Percentiles rank a stretch among this genome's conserved stretches.
These are phyloP conservation scores for Rhizopus arrhizus DNA, from an alignment of 371 early-diverging fungal species.

Conservation along the genomic window DNA sequence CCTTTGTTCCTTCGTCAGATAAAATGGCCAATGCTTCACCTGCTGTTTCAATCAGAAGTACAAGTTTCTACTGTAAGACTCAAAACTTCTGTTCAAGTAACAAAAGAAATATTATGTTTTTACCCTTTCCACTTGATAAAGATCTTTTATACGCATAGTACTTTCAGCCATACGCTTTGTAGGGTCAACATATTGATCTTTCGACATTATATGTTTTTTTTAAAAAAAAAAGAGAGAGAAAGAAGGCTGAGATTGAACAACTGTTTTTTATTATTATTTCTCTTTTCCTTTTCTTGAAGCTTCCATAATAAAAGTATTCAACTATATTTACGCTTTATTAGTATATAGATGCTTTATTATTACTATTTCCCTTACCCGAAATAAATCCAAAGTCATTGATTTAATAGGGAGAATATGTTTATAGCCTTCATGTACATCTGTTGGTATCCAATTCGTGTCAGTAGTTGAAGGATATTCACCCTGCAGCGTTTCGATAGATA, in stretches of 20 bases:
- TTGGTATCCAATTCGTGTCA: conserved; percentile 51
- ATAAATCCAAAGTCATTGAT: conserved; percentile 48
- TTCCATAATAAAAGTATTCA: conserved; percentile 25
- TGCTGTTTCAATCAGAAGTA: conserved; percentile 45
- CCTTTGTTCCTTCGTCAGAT: conserved; percentile 36
- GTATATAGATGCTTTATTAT: background rate
- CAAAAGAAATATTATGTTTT: background rate
- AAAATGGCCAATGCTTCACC: conserved; percentile 43
- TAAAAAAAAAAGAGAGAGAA: background rate
- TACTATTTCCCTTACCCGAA: conserved; percentile 28
- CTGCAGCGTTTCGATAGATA: conserved; percentile 44
- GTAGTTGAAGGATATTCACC: conserved; percentile 17
- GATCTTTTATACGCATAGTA: conserved; percentile 43
- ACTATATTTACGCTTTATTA: background rate
- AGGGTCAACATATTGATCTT: conserved; percentile 21
- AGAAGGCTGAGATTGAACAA: background rate
- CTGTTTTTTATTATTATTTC: conserved; percentile 3
- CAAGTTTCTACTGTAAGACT: conserved; percentile 39
- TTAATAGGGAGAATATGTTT: conserved; percentile 46
- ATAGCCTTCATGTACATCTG: conserved; percentile 27
- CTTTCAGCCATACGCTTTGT: conserved; percentile 41
- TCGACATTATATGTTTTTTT: conserved; percentile 8
- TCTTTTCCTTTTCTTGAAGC: conserved; percentile 10
- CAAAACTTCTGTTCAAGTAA: background rate
- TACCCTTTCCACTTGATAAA: conserved; percentile 50